A percentile compares a stretch with the other conserved stretches of the same genome.
Conservation (phyloP, 192 early-diverging fungal genomes). For the Coemansia guatemalensis region DNA sequence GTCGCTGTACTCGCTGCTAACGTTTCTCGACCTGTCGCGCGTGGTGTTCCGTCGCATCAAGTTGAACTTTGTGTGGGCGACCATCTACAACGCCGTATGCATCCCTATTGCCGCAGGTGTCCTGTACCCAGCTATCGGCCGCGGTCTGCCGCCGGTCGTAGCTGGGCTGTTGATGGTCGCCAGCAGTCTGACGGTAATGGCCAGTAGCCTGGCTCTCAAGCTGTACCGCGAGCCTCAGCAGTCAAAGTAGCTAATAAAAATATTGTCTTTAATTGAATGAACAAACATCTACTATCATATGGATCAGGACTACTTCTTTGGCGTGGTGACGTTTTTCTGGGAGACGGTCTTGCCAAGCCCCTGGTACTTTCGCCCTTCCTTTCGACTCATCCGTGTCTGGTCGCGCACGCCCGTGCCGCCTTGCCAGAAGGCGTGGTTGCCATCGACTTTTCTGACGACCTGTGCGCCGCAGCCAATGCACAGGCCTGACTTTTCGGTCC, state of each 20-base stretch:
- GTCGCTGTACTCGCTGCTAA: constrained; percentile 75
- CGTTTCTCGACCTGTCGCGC: constrained; percentile 73
- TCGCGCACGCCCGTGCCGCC: constrained; percentile 86
- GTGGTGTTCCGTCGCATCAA: constrained; percentile 75
- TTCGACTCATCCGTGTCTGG: constrained; percentile 68
- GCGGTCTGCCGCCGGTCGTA: constrained; percentile 69
- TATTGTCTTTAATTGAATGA: background rate
- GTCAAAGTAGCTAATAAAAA: background rate
- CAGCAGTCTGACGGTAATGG: constrained; percentile 82
- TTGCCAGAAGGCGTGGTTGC: constrained; percentile 80
- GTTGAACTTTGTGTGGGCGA: constrained; percentile 89
- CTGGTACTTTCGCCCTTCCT: constrained; percentile 66
- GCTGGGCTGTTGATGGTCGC: constrained; percentile 91
- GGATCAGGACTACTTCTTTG: constrained; percentile 19
- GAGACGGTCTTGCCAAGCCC: constrained; percentile 62
- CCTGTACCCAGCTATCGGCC: constrained; percentile 62
- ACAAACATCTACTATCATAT: background rate
- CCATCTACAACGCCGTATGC: constrained; percentile 81
- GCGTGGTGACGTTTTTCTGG: constrained; percentile 29
- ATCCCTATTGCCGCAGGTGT: constrained; percentile 91
- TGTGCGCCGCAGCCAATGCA: constrained; percentile 64
- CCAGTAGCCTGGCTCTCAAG: constrained; percentile 72
- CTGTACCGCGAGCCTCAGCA: constrained; percentile 45
- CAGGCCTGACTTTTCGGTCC: constrained; percentile 48
- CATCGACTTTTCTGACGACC: constrained; percentile 54